Conservation (phyloP, 2,329 filamentous ascomycete genomes). For the Diplocarpon mali region DNA sequence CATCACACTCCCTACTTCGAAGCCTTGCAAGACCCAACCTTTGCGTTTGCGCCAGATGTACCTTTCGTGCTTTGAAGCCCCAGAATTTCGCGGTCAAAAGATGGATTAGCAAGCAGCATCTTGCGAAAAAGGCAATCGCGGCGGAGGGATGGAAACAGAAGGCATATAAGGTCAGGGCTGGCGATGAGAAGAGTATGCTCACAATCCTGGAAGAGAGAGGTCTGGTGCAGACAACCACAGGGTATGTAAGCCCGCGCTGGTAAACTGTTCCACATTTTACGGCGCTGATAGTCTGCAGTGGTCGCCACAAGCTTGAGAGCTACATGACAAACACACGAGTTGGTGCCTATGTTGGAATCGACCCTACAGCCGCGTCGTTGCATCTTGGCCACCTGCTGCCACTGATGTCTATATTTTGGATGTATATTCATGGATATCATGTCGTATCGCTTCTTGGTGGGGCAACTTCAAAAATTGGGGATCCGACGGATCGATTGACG, state of each 20-base stretch:
- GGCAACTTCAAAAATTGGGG: constrained; percentile 67
- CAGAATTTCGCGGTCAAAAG: constrained; percentile 12
- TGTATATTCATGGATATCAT: constrained; percentile 65
- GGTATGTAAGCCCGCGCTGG: constrained; percentile 38
- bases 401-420: constrained; percentile 75
- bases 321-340: constrained; percentile 55
- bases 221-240: constrained; percentile 62
- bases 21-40: constrained; percentile 14
- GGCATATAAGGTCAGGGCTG: constrained; percentile 37
- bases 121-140: constrained; percentile 27
- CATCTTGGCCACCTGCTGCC: constrained; percentile 74
- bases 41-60: constrained; percentile 25
- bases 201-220: constrained; percentile 60
- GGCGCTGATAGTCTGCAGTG: constrained; percentile 6
- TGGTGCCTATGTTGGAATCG: constrained; percentile 69
- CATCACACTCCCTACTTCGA: constrained; percentile 21
- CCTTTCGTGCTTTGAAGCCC: constrained; percentile 16
- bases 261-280: neutral
- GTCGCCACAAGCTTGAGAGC: constrained; percentile 43
- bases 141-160: constrained; percentile 35
- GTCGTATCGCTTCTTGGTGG: constrained; percentile 60
- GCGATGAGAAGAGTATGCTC: constrained; percentile 44
- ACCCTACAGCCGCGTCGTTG: constrained; percentile 69
- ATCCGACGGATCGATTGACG: constrained; percentile 60
- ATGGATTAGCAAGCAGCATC: constrained; percentile 27